Conservation (phyloP, 1,284 basidiomycete species). For the Anthracocystis setariae region DNA sequence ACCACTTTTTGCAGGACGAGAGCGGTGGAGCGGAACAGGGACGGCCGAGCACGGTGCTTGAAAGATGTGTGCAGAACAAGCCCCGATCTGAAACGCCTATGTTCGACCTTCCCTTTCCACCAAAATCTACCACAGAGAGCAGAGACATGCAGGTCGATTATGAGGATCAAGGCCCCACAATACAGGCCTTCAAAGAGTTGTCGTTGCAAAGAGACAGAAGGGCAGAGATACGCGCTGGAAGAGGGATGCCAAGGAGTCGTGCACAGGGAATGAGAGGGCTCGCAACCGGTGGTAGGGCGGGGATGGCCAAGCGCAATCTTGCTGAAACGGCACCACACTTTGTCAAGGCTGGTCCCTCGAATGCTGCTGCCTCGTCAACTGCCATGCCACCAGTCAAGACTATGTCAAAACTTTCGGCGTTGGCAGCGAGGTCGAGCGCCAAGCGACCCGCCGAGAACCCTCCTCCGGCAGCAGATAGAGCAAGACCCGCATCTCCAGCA, state of each 20-base stretch:
- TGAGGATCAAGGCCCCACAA: conserved; percentile 23
- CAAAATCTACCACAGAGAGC: conserved; percentile 21
- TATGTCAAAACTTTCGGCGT: conserved; percentile 37
- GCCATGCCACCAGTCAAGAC: conserved; percentile 19
- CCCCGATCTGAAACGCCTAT: conserved; percentile 21
- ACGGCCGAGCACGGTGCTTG: conserved; percentile 19
- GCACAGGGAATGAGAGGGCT: conserved; percentile 47
- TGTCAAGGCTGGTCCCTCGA: conserved; percentile 3
- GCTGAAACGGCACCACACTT: conserved; percentile 41
- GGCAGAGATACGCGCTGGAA: conserved; percentile 33
- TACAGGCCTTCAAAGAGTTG: conserved; percentile 74
- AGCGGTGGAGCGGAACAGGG: conserved; percentile 6
- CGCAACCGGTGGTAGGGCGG: conserved; percentile 40
- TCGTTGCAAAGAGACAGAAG: conserved; percentile 33
- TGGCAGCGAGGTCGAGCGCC: conserved; percentile 42
- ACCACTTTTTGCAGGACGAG: conserved; percentile 11
- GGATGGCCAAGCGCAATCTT: conserved; percentile 50
- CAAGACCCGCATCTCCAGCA: conserved; percentile 20
- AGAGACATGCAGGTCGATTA: conserved; percentile 24
- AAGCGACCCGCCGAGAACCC: conserved; percentile 39
- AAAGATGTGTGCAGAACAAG: conserved; percentile 1
- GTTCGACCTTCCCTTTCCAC: conserved; percentile 5
- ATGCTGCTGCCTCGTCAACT: not conserved
- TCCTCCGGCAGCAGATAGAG: conserved; percentile 12
- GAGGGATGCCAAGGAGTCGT: conserved; percentile 24